A percentile compares a stretch with the other conserved stretches of the same genome.
These are phyloP conservation scores for Schizothecium vesticola DNA, from an alignment of 495 filamentous ascomycete genomes.

Conservation along the genomic window DNA sequence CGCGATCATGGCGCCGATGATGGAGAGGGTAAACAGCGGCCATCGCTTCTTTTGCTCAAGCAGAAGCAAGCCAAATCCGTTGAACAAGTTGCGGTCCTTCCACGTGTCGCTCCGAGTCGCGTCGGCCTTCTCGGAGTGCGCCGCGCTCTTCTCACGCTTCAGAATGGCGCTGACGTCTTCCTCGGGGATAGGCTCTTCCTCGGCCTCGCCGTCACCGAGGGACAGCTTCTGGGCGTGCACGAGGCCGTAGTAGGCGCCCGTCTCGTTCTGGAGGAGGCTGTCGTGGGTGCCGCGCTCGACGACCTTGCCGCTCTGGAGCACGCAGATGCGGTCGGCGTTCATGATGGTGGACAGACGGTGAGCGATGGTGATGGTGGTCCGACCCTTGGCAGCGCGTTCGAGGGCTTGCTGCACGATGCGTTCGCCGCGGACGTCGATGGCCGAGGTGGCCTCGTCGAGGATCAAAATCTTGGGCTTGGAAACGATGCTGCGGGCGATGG, in stretches of 20 bases:
- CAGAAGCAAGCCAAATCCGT: slow-evolving; percentile 44
- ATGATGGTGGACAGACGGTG: slow-evolving; percentile 67
- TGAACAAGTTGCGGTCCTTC: slow-evolving; percentile 35
- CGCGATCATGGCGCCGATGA: slow-evolving; percentile 36
- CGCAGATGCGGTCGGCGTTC: slow-evolving; percentile 65
- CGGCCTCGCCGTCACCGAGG: slow-evolving; percentile 26
- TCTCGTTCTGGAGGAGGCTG: slow-evolving; percentile 52
- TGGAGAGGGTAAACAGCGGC: slow-evolving; percentile 31
- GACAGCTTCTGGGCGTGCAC: slow-evolving; percentile 49
- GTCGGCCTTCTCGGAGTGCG: slow-evolving; percentile 26
- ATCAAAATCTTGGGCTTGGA: slow-evolving; percentile 73
- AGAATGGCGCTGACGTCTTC: slow-evolving; percentile 38
- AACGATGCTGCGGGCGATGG: slow-evolving; percentile 65
- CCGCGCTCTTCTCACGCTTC: slow-evolving; percentile 44
- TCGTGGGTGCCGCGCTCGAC: slow-evolving; percentile 65
- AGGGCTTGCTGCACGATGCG: slow-evolving; percentile 64
- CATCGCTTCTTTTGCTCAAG: slow-evolving; percentile 39
- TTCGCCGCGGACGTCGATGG: slow-evolving; percentile 68
- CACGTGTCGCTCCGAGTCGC: slow-evolving; percentile 31
- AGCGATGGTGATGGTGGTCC: slow-evolving; percentile 77
- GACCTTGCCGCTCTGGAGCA: slow-evolving; percentile 55
- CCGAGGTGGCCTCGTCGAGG: slow-evolving; percentile 76
- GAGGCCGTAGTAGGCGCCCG: slow-evolving; percentile 47
- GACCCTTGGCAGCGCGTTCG: slow-evolving; percentile 57
- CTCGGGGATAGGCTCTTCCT: slow-evolving; percentile 26